Conservation (phyloP, 371 early-diverging fungal genomes). For the Choanephora cucurbitarum region DNA sequence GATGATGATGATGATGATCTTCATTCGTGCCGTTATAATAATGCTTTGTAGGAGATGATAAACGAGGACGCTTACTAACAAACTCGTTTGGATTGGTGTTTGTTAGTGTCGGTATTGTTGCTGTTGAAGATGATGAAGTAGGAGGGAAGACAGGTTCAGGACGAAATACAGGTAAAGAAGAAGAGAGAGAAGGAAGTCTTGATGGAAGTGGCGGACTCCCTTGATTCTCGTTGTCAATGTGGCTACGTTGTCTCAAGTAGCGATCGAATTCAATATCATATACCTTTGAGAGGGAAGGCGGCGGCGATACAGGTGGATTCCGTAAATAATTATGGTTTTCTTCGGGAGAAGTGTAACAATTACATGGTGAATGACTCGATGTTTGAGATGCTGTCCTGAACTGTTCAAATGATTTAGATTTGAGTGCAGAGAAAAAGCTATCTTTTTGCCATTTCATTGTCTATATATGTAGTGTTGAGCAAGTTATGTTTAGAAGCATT, state of each 20-base stretch:
- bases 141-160: constrained; percentile 41
- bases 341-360: constrained; percentile 29
- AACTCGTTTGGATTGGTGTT: constrained; percentile 1
- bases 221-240: constrained; percentile 6
- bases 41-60: not conserved
- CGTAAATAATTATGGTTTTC: not conserved
- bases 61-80: not conserved
- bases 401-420: constrained; percentile 34
- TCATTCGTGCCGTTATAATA: not conserved
- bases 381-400: constrained; percentile 25
- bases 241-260: constrained; percentile 24
- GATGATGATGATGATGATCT: not conserved
- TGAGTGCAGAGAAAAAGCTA: constrained; percentile 45
- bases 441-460: constrained; percentile 44
- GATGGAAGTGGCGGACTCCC: constrained; percentile 26
- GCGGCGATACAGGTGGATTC: constrained; percentile 4
- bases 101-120: not conserved
- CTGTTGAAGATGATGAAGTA: not conserved
- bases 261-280: constrained; percentile 35
- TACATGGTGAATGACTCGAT: constrained; percentile 23
- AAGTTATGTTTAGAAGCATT: not conserved
- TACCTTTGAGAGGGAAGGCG: constrained; percentile 5
- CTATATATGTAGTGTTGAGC: constrained; percentile 15
- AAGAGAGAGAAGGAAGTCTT: constrained; percentile 22
- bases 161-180: constrained; percentile 31